These are phyloP conservation scores for Ascochyta fabae DNA, from an alignment of 2,329 filamentous ascomycete species.

Conservation along the genomic window DNA sequence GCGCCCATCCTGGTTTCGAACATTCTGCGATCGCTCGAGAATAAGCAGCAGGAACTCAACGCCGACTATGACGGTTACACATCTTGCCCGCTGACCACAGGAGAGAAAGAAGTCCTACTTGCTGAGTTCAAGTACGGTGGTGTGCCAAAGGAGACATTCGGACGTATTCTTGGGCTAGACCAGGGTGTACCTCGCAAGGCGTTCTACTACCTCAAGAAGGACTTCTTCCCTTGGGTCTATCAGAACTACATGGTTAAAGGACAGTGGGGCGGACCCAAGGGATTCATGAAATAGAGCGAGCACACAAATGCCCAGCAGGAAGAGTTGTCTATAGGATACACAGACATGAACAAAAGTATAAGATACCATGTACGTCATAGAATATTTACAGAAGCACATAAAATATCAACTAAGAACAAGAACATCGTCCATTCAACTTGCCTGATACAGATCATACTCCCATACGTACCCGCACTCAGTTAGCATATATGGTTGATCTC, in stretches of 20 bases:
- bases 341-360: background rate
- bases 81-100: conserved; percentile 48
- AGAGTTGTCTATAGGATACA: background rate
- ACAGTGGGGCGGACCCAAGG: conserved; percentile 67
- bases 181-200: conserved; percentile 62
- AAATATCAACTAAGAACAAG: background rate
- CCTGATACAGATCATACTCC: background rate
- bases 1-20: conserved; percentile 47
- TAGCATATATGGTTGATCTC: background rate
- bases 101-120: conserved; percentile 68
- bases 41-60: conserved; percentile 23
- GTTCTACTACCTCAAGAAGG: conserved; percentile 70
- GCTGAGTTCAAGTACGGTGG: conserved; percentile 71
- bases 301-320: no score
- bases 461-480: background rate
- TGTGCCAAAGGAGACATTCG: conserved; percentile 68
- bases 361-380: conserved; percentile 14
- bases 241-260: conserved; percentile 66
- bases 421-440: background rate
- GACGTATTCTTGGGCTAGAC: conserved; percentile 60
- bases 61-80: conserved; percentile 49
- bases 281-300: conserved; percentile 46
- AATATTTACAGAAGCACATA: background rate
- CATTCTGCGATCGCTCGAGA: conserved; percentile 38
- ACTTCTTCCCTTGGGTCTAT: conserved; percentile 73